Evolutionary conservation across 2,329 filamentous ascomycete genomes (phyloP).

Genomic region (Colletotrichum lindemuthianum): DNA sequence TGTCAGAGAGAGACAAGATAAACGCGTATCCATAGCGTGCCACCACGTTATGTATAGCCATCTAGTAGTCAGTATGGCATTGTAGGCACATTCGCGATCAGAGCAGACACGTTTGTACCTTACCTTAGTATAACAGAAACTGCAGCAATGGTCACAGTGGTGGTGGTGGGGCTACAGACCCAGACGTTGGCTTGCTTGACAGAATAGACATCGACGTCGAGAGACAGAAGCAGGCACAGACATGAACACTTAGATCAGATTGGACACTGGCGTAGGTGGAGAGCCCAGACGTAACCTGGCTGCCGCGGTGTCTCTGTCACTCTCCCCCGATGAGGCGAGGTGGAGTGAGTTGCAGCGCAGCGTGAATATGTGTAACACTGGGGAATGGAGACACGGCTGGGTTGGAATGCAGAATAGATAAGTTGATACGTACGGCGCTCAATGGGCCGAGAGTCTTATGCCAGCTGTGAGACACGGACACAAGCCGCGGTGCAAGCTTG

Average conservation of each 20-base stretch:
- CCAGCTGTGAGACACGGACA: conserved; percentile 33
- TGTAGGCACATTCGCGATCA: conserved; percentile 4
- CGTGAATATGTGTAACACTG: conserved; percentile 33
- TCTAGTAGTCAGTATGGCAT: no score
- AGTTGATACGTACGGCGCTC: conserved; percentile 23
- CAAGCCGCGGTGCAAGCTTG: conserved; percentile 24
- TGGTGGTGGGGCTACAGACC: conserved; percentile 24
- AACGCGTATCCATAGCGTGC: conserved; percentile 1
- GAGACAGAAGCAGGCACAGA: not conserved
- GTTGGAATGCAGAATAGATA: conserved; percentile 34
- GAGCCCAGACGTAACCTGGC: not conserved
- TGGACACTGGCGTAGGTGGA: no score
- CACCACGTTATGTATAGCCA: not conserved
- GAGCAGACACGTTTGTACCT: not conserved
- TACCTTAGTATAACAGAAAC: conserved; percentile 12
- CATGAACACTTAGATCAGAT: no score
- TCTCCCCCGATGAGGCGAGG: not conserved
- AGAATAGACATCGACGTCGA: conserved; percentile 8
- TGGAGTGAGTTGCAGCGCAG: not conserved
- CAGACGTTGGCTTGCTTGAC: not conserved
- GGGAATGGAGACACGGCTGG: conserved; percentile 28
- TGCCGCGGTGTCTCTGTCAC: not conserved
- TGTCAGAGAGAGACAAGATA: conserved; percentile 12
- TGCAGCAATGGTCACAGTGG: conserved; percentile 20
- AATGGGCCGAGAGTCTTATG: conserved; percentile 22